These are phyloP conservation scores for Besnoitia besnoiti DNA, from an alignment of 169 alveolate genomes.

Conservation along the genomic window DNA sequence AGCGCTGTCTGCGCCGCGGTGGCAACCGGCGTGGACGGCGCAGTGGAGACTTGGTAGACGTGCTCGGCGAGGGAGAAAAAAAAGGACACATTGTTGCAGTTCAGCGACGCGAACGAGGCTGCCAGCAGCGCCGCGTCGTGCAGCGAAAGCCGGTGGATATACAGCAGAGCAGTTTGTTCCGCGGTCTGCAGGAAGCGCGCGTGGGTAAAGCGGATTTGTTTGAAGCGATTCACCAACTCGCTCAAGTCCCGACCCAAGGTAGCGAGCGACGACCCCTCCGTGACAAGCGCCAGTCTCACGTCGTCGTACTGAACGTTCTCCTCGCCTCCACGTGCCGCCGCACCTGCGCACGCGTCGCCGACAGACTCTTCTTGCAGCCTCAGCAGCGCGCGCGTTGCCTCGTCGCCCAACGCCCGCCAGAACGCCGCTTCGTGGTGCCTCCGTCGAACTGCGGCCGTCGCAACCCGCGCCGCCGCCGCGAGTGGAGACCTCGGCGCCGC, in stretches of 20 bases:
- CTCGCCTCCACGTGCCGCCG: neutral
- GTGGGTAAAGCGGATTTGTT: slow-evolving; percentile 41
- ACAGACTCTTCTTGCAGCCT: neutral
- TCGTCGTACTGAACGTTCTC: neutral
- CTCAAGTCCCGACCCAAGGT: slow-evolving; percentile 24
- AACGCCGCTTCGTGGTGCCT: slow-evolving; percentile 42
- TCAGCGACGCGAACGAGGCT: slow-evolving; percentile 38
- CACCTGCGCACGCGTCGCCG: neutral
- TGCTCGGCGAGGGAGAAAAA: slow-evolving; percentile 30
- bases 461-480: slow-evolving; percentile 54
- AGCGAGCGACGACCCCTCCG: neutral
- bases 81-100: neutral
- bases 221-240: slow-evolving; percentile 39
- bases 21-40: slow-evolving; percentile 33
- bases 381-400: neutral
- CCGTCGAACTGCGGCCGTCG: slow-evolving; percentile 43
- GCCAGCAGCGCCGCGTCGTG: slow-evolving; percentile 44
- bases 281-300: neutral
- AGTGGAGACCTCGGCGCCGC: neutral
- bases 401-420: slow-evolving; percentile 49
- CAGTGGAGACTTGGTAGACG: slow-evolving; percentile 3
- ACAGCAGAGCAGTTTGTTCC: slow-evolving; percentile 44
- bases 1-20: neutral
- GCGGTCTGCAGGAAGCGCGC: slow-evolving; percentile 31
- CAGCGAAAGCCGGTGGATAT: slow-evolving; percentile 10